A percentile compares a stretch with the other conserved stretches of the same genome.
These are phyloP conservation scores for apple (Malus domestica) DNA, from an alignment of 306 rosid genomes.

Conservation along the genomic window DNA sequence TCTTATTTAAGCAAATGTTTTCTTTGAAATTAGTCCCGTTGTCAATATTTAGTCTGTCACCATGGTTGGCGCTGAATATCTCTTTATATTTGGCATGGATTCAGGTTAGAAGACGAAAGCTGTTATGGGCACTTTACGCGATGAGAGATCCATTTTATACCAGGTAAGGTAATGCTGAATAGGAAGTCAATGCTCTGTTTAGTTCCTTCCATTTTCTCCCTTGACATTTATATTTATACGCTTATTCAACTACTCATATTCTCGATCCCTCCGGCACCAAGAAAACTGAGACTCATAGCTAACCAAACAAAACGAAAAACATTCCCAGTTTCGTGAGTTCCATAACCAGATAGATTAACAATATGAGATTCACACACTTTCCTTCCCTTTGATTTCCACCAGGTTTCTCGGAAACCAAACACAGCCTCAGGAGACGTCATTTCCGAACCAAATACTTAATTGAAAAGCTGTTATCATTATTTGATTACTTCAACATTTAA, in stretches of 20 bases:
- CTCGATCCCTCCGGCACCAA: background rate
- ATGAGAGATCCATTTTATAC: slow-evolving; percentile 96
- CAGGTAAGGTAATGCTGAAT: slow-evolving; percentile 54
- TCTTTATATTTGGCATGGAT: slow-evolving; percentile 14
- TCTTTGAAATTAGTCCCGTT: background rate
- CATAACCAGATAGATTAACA: background rate
- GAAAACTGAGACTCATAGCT: background rate
- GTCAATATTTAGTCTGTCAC: too few species aligned
- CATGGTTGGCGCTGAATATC: slow-evolving; percentile 5
- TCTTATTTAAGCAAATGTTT: background rate
- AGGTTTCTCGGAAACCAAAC: slow-evolving; percentile 13
- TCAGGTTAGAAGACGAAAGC: slow-evolving; percentile 71
- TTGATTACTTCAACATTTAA: background rate
- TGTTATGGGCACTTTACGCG: slow-evolving; percentile 70
- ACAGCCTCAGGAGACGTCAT: slow-evolving; percentile 59
- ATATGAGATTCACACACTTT: background rate
- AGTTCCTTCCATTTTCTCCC: background rate
- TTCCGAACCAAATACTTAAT: slow-evolving; percentile 8
- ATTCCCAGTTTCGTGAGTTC: background rate
- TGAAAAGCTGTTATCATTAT: background rate
- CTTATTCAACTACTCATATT: background rate
- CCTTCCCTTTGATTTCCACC: background rate
- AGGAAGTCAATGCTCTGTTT: background rate
- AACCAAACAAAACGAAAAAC: background rate
- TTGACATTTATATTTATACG: background rate